Evolutionary conservation across 2,329 filamentous ascomycete genomes (phyloP).

Genomic region (Geosmithia morbida): DNA sequence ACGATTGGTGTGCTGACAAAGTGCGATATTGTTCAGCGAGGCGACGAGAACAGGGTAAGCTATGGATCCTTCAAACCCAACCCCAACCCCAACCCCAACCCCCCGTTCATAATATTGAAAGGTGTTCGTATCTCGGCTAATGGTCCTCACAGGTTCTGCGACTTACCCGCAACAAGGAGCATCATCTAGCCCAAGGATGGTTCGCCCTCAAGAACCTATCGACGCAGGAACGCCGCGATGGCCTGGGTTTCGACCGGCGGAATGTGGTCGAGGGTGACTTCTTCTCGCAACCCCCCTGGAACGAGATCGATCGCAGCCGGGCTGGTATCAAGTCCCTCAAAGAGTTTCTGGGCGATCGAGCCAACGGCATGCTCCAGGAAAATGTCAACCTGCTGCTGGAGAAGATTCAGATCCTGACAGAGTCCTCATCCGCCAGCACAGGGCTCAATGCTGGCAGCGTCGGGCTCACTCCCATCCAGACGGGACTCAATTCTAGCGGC

Average conservation of each 20-base stretch:
- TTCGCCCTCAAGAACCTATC: neutral
- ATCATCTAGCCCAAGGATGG: neutral
- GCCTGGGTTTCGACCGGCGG: neutral
- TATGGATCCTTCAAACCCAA: too few relatives aligned
- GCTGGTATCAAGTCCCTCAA: neutral
- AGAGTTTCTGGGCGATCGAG: neutral
- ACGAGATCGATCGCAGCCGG: neutral
- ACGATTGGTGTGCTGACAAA: neutral
- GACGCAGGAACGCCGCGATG: neutral
- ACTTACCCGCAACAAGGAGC: neutral
- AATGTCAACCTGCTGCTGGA: neutral
- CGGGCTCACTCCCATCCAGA: too few relatives aligned
- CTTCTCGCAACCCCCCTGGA: neutral
- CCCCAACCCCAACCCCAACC: too few relatives aligned
- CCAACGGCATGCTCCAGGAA: neutral
- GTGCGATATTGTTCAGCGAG: neutral
- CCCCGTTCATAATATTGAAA: too few relatives aligned
- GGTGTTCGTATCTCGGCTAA: neutral
- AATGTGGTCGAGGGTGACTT: neutral
- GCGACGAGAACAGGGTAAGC: neutral
- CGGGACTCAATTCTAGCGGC: too few relatives aligned
- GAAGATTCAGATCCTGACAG: neutral
- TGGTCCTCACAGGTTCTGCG: neutral
- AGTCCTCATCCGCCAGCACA: neutral
- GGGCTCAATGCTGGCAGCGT: neutral